These are phyloP conservation scores for Endotrypanum monterogeii DNA, from an alignment of 208 protist genomes.

Conservation along the genomic window DNA sequence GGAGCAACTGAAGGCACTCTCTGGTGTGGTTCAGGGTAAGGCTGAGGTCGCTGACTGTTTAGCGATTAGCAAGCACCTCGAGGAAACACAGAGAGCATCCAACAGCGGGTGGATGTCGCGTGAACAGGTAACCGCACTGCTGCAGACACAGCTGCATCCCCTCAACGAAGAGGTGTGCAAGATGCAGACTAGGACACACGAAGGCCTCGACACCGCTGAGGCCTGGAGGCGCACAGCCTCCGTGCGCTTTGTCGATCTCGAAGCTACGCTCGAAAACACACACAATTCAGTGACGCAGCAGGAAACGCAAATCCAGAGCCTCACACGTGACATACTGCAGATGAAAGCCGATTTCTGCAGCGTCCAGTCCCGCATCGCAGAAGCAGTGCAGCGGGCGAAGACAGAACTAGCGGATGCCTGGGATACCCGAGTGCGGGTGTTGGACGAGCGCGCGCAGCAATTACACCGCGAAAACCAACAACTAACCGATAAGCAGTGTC, in stretches of 20 bases:
- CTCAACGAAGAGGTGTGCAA: constrained; percentile 25
- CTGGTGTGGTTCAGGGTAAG: constrained; percentile 28
- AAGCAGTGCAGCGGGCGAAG: constrained; percentile 18
- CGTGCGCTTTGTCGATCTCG: constrained; percentile 25
- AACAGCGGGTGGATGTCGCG: constrained; percentile 7
- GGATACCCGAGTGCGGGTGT: constrained; percentile 6
- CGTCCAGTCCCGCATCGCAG: constrained; percentile 2
- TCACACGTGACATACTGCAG: constrained; percentile 22
- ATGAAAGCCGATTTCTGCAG: constrained; percentile 3
- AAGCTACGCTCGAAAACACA: constrained; percentile 20
- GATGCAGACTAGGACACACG: constrained; percentile 17
- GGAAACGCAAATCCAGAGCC: constrained; percentile 19
- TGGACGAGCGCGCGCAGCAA: constrained; percentile 19
- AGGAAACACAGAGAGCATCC: constrained; percentile 20
- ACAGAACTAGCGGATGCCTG: constrained; percentile 13
- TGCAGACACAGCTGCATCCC: constrained; percentile 25
- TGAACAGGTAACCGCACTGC: constrained; percentile 12
- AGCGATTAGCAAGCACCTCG: constrained; percentile 18
- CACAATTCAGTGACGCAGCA: constrained; percentile 3
- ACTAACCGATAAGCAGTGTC: constrained; percentile 17
- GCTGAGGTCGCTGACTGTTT: constrained; percentile 16
- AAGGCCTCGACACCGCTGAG: constrained; percentile 18
- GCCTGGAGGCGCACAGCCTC: constrained; percentile 19
- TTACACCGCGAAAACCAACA: constrained; percentile 16
- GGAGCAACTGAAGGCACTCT: constrained; percentile 26